Conservation (phyloP, 768 basidiomycete genomes). For the Mycena rosella region DNA sequence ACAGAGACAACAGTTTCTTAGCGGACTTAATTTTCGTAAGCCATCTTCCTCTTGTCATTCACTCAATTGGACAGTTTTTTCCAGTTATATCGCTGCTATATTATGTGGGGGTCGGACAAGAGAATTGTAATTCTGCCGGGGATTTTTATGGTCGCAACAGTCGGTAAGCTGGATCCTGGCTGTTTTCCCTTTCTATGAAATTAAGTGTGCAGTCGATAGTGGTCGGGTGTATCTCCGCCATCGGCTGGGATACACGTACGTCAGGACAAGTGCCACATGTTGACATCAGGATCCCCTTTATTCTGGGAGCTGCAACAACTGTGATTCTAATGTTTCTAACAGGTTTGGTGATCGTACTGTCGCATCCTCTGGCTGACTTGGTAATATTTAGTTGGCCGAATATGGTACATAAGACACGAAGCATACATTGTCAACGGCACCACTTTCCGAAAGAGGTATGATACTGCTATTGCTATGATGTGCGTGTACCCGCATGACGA, state of each 20-base stretch:
- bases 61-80: background rate
- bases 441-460: background rate
- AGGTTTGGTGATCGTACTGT: background rate
- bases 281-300: background rate
- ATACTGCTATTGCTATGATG: conserved; percentile 3
- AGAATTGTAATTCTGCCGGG: background rate
- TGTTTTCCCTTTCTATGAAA: background rate
- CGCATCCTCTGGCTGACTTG: background rate
- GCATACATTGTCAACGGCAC: background rate
- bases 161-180: background rate
- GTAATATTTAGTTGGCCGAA: background rate
- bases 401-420: background rate
- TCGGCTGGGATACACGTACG: background rate
- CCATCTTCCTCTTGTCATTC: too few species aligned
- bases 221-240: background rate
- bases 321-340: background rate
- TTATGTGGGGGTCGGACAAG: background rate
- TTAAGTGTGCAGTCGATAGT: background rate
- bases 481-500: background rate
- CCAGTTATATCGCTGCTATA: background rate
- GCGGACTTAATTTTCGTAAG: background rate
- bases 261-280: background rate
- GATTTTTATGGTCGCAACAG: background rate
- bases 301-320: background rate
- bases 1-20: background rate